phyloP scores from a whole-genome alignment of 2,329 filamentous ascomycete genomes.

The Neonectria magnoliae region DNA sequence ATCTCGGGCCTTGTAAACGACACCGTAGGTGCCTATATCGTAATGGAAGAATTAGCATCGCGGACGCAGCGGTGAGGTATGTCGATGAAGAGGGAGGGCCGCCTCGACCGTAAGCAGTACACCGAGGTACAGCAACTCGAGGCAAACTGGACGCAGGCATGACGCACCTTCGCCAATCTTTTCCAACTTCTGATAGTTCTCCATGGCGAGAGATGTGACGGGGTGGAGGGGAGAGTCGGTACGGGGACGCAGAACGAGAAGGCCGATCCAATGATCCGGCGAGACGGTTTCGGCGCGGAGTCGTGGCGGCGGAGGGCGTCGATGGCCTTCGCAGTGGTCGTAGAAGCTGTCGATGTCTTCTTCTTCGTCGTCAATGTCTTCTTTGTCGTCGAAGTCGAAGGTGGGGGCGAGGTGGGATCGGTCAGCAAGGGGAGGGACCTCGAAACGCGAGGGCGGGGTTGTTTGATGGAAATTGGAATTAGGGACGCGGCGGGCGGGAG shows the following conservation, averaged over 20 bases:
- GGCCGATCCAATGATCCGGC: background rate
- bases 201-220: slow-evolving; percentile 65
- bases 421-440: slow-evolving; percentile 27
- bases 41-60: slow-evolving; percentile 8
- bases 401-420: slow-evolving; percentile 25
- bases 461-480: slow-evolving; percentile 68
- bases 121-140: background rate
- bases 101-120: background rate
- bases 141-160: background rate
- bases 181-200: slow-evolving; percentile 96
- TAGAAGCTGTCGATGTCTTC: background rate
- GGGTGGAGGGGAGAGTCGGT: slow-evolving; percentile 16
- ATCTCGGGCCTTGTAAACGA: slow-evolving; percentile 94
- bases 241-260: slow-evolving; percentile 9
- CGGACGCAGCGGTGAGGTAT: slow-evolving; percentile 9
- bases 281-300: background rate
- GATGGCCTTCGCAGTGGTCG: background rate
- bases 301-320: background rate
- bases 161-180: slow-evolving; percentile 91
- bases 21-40: slow-evolving; percentile 87
- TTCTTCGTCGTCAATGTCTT: background rate
- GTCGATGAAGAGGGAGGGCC: background rate
- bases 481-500: slow-evolving; percentile 23
- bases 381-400: slow-evolving; percentile 9
- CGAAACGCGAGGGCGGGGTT: slow-evolving; percentile 23